phyloP scores from a whole-genome alignment of 495 filamentous ascomycete genomes.

The Hypoxylon perforatum region DNA sequence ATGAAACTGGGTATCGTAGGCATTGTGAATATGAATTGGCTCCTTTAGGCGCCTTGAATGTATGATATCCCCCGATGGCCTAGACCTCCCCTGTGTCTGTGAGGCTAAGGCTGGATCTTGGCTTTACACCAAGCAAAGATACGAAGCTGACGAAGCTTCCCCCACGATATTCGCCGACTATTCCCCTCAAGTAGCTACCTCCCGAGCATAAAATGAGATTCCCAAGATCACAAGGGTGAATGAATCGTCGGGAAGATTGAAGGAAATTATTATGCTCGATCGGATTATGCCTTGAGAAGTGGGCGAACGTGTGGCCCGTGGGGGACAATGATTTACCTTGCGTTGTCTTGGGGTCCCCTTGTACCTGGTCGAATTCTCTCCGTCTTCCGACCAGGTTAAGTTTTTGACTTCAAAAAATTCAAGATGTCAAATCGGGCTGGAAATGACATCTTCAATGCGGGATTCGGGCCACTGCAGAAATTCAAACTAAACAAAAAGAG shows the following conservation, averaged over 20 bases:
- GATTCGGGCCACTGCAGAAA: conserved; percentile 17
- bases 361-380: conserved; percentile 20
- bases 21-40: conserved; percentile 25
- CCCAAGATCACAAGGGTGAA: conserved; percentile 27
- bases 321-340: conserved; percentile 12
- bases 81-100: neutral
- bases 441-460: conserved; percentile 8
- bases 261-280: conserved; percentile 41
- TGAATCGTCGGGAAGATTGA: conserved; percentile 29
- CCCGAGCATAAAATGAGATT: conserved; percentile 23
- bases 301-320: conserved; percentile 26
- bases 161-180: neutral
- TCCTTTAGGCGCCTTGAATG: neutral
- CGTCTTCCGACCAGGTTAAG: conserved; percentile 6
- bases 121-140: conserved; percentile 1
- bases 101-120: conserved; percentile 6
- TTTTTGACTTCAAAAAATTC: conserved; percentile 3
- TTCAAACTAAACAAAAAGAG: conserved; percentile 14
- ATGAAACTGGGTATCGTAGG: conserved; percentile 41
- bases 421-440: conserved; percentile 9
- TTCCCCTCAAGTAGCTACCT: conserved; percentile 11
- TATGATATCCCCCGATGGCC: neutral
- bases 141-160: neutral
- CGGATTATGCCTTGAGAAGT: conserved; percentile 42
- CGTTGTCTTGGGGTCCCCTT: conserved; percentile 2